These are phyloP conservation scores for Leccinum variicolor DNA, from an alignment of 768 basidiomycete genomes.

Conservation along the genomic window DNA sequence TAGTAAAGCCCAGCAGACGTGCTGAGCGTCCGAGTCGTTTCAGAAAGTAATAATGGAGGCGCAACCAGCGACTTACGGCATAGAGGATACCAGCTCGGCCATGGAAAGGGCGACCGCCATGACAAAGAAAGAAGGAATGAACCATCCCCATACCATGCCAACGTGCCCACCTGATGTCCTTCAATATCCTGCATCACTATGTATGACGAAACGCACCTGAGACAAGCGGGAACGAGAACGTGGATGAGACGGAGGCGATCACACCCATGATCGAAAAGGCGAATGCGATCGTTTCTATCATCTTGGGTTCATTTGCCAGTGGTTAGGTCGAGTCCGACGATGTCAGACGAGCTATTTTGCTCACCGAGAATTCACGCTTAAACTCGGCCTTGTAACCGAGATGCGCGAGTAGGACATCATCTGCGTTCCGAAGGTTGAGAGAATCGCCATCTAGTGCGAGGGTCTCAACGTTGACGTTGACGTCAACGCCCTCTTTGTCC, in stretches of 20 bases:
- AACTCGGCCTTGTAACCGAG: slow-evolving; percentile 74
- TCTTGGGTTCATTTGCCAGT: slow-evolving; percentile 15
- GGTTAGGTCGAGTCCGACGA: neutral
- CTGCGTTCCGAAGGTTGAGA: slow-evolving; percentile 37
- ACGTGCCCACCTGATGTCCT: slow-evolving; percentile 59
- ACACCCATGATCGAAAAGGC: slow-evolving; percentile 73
- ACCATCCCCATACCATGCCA: slow-evolving; percentile 76
- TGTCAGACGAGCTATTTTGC: slow-evolving; percentile 8
- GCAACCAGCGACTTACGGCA: slow-evolving; percentile 54
- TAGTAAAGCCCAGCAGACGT: slow-evolving; percentile 80
- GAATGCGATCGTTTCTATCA: slow-evolving; percentile 62
- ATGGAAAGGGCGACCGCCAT: slow-evolving; percentile 66
- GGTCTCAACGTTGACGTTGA: slow-evolving; percentile 9
- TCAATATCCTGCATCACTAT: neutral
- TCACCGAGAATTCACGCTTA: slow-evolving; percentile 69
- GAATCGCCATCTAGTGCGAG: slow-evolving; percentile 10
- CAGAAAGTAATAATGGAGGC: neutral
- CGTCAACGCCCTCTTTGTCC: slow-evolving; percentile 16
- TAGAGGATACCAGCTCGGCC: slow-evolving; percentile 69
- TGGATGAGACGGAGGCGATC: slow-evolving; percentile 64
- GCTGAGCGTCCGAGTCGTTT: slow-evolving; percentile 31
- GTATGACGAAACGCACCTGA: slow-evolving; percentile 41
- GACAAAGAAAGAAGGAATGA: slow-evolving; percentile 68
- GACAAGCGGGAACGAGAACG: slow-evolving; percentile 58
- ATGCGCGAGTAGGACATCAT: slow-evolving; percentile 56